These are phyloP conservation scores for Dictyostelium firmibasis DNA, from an alignment of 78 protist species.

Conservation along the genomic window DNA sequence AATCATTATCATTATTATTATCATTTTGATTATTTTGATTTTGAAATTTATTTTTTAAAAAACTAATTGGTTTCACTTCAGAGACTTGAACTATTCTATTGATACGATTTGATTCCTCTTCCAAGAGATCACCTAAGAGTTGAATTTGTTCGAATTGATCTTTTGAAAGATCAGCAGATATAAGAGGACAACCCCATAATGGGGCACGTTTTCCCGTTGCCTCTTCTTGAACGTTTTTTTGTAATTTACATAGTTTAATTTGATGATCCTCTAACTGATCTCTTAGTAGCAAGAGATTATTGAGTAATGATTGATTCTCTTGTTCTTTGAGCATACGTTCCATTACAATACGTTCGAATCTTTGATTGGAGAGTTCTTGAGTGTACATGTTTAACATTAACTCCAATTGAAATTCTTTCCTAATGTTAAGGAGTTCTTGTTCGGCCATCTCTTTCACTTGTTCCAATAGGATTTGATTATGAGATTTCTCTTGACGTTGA, in stretches of 20 bases:
- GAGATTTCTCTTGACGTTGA: neutral
- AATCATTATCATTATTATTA: neutral
- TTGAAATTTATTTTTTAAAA: slow-evolving; percentile 25
- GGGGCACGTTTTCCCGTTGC: slow-evolving; percentile 52
- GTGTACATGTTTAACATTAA: slow-evolving; percentile 41
- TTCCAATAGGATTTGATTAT: neutral
- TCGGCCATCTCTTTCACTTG: slow-evolving; percentile 24
- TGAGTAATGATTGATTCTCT: neutral
- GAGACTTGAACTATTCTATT: slow-evolving; percentile 31
- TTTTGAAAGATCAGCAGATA: slow-evolving; percentile 8
- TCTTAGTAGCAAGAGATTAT: neutral
- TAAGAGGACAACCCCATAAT: slow-evolving; percentile 39
- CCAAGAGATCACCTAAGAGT: slow-evolving; percentile 18
- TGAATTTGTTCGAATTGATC: slow-evolving; percentile 29
- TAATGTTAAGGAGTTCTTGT: neutral
- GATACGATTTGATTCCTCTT: slow-evolving; percentile 59
- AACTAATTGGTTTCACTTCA: slow-evolving; percentile 46
- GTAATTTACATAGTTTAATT: slow-evolving; percentile 36
- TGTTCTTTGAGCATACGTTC: slow-evolving; percentile 15
- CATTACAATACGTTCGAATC: slow-evolving; percentile 21
- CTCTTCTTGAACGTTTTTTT: slow-evolving; percentile 36
- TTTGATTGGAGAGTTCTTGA: neutral
- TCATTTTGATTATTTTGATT: neutral
- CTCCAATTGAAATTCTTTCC: slow-evolving; percentile 17
- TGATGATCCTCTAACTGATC: slow-evolving; percentile 61